A percentile compares a stretch with the other conserved stretches of the same genome.
These are phyloP conservation scores for Diaporthe batatas DNA, from an alignment of 2,329 filamentous ascomycete species.

Conservation along the genomic window DNA sequence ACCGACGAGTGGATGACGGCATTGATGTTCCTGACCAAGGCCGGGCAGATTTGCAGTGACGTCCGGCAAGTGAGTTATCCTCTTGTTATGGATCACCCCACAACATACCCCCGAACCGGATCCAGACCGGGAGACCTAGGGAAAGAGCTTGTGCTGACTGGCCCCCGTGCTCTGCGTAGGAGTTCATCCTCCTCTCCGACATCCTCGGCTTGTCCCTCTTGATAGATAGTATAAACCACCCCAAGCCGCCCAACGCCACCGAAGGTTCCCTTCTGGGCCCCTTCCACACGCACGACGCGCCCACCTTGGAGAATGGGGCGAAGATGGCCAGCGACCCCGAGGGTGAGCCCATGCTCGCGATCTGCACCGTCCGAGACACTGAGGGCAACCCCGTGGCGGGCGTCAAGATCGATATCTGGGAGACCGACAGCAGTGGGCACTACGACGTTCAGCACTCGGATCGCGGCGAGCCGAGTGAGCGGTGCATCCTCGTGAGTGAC, in stretches of 20 bases:
- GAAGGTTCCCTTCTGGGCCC: slow-evolving; percentile 86
- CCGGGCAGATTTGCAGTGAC: slow-evolving; percentile 80
- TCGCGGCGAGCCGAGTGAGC: slow-evolving; percentile 75
- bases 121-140: neutral
- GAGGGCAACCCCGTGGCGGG: slow-evolving; percentile 71
- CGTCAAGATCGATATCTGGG: slow-evolving; percentile 86
- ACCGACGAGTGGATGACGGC: slow-evolving; percentile 84
- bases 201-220: slow-evolving; percentile 83
- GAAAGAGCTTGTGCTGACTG: neutral
- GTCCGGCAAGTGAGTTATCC: slow-evolving; percentile 74
- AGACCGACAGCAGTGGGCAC: slow-evolving; percentile 83
- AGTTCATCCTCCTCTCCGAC: slow-evolving; percentile 87
- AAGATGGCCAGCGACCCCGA: slow-evolving; percentile 76
- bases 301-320: slow-evolving; percentile 66
- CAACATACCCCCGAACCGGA: slow-evolving; percentile 28
- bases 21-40: slow-evolving; percentile 77
- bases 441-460: slow-evolving; percentile 85
- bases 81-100: no score
- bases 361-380: slow-evolving; percentile 80
- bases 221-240: slow-evolving; percentile 86
- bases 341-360: slow-evolving; percentile 77
- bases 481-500: slow-evolving; percentile 76
- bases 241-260: slow-evolving; percentile 77
- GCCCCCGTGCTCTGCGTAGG: slow-evolving; percentile 54
- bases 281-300: slow-evolving; percentile 86